These are phyloP conservation scores for Aspergillus aculeatus DNA, from an alignment of 2,329 filamentous ascomycete species.

Conservation along the genomic window DNA sequence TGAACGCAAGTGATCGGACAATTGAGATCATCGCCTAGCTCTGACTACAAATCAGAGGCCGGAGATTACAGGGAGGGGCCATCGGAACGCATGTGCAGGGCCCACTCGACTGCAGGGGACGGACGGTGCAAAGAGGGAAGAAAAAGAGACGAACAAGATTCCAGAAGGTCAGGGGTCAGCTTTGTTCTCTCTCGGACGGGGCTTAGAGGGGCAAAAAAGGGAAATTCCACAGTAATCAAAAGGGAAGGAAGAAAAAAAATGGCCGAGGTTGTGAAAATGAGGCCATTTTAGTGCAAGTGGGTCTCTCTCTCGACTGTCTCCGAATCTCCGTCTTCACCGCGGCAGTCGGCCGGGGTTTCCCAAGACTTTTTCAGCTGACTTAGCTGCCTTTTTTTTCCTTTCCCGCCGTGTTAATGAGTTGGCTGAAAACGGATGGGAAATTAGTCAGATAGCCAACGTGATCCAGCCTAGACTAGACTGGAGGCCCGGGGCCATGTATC, in stretches of 20 bases:
- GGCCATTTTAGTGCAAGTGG: conserved; percentile 10
- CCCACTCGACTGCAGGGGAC: conserved; percentile 16
- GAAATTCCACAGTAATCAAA: background rate
- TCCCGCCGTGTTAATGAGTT: background rate
- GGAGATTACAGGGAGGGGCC: conserved; percentile 22
- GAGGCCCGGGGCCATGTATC: background rate
- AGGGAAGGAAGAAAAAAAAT: background rate
- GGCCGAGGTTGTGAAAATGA: too few species aligned
- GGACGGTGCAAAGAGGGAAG: conserved; percentile 11
- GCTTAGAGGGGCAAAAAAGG: background rate
- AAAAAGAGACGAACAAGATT: conserved; percentile 10
- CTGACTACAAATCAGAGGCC: conserved; percentile 24
- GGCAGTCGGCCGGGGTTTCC: background rate
- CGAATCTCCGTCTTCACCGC: background rate
- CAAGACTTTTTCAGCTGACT: background rate
- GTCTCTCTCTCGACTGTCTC: conserved; percentile 12
- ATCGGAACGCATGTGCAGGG: conserved; percentile 19
- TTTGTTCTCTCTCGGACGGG: conserved; percentile 3
- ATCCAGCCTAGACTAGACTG: background rate
- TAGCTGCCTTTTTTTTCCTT: too few species aligned
- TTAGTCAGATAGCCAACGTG: background rate
- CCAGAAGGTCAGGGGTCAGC: conserved; percentile 24
- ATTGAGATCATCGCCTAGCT: conserved; percentile 23
- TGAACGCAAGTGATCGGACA: conserved; percentile 19
- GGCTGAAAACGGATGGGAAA: background rate